Evolutionary conservation across 306 rosid genomes (phyloP), one percentile per base, ranked within the genome.

Genomic region (Purshia tridentata): DNA sequence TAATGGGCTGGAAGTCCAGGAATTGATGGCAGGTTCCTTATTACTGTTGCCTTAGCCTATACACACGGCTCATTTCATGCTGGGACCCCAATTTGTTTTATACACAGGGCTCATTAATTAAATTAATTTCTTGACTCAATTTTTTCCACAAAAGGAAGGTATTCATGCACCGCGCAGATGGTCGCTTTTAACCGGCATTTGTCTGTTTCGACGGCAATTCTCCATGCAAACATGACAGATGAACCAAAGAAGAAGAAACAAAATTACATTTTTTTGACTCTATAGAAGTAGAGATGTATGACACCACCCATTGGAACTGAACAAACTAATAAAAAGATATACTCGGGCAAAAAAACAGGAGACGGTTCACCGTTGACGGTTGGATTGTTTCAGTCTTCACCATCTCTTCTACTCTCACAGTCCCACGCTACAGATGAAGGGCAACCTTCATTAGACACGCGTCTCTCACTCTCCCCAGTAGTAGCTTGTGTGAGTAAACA

Each of bases 401-500:
- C 76, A 40, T 37, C 84, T 78, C 80, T 83, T 76, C 76, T 84
- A 77, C 77, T 83, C 72, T 86, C 87, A 18, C 53, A 73, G 77
- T 84, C 82, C 83, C 86, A 81, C 16, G 67, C 76, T 35, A 74
- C 69, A 40, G 96, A 71, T 64, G 84, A 49, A 50, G 63, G 75
- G 72, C 74, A 20, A 51, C 82, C 79, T 69, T 82, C 88, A 68
- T 84, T 84, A 61, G 88, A 63, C 16, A 77, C 45, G 72, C 60
- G 68, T 79, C 82, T 86, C 73, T 80, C 81, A 76, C 64, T 72
- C 58, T 83, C 87, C 29, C 77, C 86, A 62, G 61, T 71, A 59
- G 81, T 71, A 59, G 81, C 72, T 70, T 77, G 88, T 19, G 68
- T 22, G 39, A 60, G 76, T 53, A 80, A 75, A 65, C 35, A 29